phyloP scores from a whole-genome alignment of 805 yeast genomes.

The Metschnikowia cerradonensis region DNA sequence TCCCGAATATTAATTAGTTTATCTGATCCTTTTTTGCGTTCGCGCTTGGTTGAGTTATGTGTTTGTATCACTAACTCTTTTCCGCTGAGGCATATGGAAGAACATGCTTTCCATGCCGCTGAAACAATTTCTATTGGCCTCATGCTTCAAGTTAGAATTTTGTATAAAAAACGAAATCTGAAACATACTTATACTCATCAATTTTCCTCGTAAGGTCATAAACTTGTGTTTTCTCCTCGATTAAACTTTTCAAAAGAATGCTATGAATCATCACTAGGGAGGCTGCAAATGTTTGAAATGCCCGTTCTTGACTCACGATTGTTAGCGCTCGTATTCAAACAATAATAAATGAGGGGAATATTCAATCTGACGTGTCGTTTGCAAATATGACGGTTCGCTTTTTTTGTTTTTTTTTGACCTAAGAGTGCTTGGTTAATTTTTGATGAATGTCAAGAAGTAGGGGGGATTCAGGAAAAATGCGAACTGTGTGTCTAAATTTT shows the following conservation, averaged over 20 bases:
- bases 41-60: not conserved
- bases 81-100: constrained; percentile 1
- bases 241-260: not conserved
- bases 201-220: not conserved
- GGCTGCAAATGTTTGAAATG: not conserved
- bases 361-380: not conserved
- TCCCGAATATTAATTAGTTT: constrained; percentile 5
- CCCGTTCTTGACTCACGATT: not conserved
- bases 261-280: not conserved
- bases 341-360: not conserved
- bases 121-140: not conserved
- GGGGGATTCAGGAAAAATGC: not conserved
- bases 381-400: not conserved
- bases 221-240: not conserved
- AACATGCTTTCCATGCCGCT: not conserved
- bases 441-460: not conserved
- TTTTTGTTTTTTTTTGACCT: not conserved
- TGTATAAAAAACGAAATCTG: not conserved
- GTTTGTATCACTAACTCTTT: not conserved
- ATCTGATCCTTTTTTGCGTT: not conserved
- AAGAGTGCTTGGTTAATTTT: not conserved
- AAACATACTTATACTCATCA: not conserved
- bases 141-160: not conserved
- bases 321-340: not conserved
- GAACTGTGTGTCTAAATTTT: not conserved